A percentile compares a stretch with the other conserved stretches of the same genome.
Evolutionary conservation across 257 asterid genomes (phyloP).

Genomic region (Nicotiana otophora): DNA sequence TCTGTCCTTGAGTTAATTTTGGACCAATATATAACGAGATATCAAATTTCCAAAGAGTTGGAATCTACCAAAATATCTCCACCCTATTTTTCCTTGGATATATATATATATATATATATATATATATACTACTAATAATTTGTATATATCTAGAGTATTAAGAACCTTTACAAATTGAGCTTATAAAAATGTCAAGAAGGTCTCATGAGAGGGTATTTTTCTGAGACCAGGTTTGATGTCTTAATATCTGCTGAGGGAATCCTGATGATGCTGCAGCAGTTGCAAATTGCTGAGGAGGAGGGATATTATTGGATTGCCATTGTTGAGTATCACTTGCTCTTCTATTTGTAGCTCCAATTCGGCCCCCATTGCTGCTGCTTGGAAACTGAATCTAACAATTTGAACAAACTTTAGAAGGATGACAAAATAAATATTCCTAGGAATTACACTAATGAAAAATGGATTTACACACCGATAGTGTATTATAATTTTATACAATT

Average conservation of each 20-base stretch:
- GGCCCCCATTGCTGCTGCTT: constrained; percentile 42
- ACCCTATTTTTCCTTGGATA: neutral
- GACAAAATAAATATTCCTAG: neutral
- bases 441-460: neutral
- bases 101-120: neutral
- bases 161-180: too few relatives aligned
- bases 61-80: neutral
- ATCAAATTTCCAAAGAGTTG: neutral
- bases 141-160: neutral
- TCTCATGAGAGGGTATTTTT: constrained; percentile 47
- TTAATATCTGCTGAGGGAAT: constrained; percentile 54
- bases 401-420: neutral
- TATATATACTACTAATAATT: neutral
- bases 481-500: too few relatives aligned
- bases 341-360: constrained; percentile 19
- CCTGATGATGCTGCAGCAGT: constrained; percentile 99
- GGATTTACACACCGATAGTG: too few relatives aligned
- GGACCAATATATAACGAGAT: neutral
- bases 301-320: constrained; percentile 23
- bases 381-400: constrained; percentile 31
- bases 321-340: constrained; percentile 16
- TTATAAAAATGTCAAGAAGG: constrained; percentile 25
- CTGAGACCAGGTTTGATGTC: constrained; percentile 53
- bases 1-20: neutral
- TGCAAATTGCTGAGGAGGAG: constrained; percentile 35